Evolutionary conservation across 1,284 basidiomycete species (phyloP).

Genomic region (Ustilago bromivora): DNA sequence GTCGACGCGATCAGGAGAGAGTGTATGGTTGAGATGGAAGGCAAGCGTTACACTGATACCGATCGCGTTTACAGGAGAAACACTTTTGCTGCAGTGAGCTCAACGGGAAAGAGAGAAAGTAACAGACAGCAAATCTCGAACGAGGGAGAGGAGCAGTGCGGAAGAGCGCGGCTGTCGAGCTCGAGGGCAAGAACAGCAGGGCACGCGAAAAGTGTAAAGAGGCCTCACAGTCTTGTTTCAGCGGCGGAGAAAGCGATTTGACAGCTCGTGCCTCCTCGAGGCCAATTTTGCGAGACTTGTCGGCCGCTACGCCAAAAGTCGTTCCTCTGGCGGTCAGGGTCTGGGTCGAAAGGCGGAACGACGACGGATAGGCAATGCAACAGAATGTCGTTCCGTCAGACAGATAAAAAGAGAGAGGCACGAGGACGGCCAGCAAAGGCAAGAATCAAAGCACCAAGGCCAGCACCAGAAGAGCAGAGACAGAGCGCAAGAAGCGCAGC

Average conservation of each 20-base stretch:
- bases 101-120: not conserved
- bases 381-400: not conserved
- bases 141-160: not conserved
- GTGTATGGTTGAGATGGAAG: not conserved
- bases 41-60: not conserved
- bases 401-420: not conserved
- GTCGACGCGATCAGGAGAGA: not conserved
- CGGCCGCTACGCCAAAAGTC: constrained; percentile 2
- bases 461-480: not conserved
- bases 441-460: not conserved
- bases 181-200: not conserved
- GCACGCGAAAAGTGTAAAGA: constrained; percentile 1
- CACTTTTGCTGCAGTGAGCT: not conserved
- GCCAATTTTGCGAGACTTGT: not conserved
- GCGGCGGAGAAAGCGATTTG: constrained; percentile 15
- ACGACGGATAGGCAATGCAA: not conserved
- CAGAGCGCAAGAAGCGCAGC: not conserved
- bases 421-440: not conserved
- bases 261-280: constrained; percentile 10
- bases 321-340: no score
- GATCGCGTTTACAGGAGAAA: constrained; percentile 1
- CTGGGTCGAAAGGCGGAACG: not conserved
- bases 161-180: constrained; percentile 5
- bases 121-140: not conserved
- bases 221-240: constrained; percentile 11